Percentiles rank a stretch among this genome's conserved stretches.
Evolutionary conservation across 169 alveolate genomes (phyloP).

Genomic region (Perkinsus marinus): DNA sequence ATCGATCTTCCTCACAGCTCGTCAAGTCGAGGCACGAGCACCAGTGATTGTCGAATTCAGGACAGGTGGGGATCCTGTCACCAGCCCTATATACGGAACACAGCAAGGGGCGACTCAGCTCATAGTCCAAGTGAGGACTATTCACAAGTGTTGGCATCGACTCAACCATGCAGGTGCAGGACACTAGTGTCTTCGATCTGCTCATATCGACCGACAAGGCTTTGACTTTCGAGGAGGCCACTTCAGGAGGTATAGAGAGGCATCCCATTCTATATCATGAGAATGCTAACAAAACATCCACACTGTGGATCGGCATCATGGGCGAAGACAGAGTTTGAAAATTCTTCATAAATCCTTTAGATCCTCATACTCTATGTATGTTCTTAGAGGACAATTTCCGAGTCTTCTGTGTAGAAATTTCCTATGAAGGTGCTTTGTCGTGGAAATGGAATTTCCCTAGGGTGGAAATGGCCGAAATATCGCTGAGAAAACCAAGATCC

Average conservation of each 20-base stretch:
- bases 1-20: neutral
- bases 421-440: no score
- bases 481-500: no score
- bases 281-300: no score
- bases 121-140: neutral
- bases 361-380: no score
- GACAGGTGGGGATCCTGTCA: neutral
- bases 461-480: no score
- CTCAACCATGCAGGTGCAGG: neutral
- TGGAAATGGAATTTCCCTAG: no score
- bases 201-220: neutral
- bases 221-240: neutral
- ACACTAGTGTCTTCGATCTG: neutral
- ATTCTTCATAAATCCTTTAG: no score
- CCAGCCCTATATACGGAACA: neutral
- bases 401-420: no score
- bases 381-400: no score
- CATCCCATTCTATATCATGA: no score
- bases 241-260: neutral
- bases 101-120: neutral
- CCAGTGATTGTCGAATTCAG: neutral
- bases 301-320: no score
- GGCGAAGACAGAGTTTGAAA: no score
- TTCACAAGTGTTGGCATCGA: neutral
- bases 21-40: neutral